Conservation (phyloP, 805 yeast species). For the Pichia pseudocactophila region DNA sequence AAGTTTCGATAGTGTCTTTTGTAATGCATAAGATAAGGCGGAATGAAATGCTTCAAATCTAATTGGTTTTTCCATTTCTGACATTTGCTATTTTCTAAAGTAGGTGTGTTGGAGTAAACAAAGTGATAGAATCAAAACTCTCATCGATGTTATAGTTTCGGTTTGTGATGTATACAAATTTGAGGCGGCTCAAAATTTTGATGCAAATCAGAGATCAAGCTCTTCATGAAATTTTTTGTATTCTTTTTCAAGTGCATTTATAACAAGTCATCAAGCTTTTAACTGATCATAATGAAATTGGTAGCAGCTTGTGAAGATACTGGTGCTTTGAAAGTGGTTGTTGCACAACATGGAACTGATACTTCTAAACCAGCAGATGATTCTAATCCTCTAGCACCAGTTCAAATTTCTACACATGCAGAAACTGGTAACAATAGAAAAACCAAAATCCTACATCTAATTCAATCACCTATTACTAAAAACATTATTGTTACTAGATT, state of each 20-base stretch:
- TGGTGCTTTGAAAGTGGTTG: conserved; percentile 56
- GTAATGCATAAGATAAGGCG: conserved; percentile 29
- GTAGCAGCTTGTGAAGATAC: conserved; percentile 58
- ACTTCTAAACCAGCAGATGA: conserved; percentile 48
- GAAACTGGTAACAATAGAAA: conserved; percentile 20
- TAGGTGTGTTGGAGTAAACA: too few species aligned
- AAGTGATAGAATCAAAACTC: too few species aligned
- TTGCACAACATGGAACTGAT: conserved; percentile 63
- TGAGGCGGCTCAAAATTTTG: neutral
- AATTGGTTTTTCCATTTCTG: conserved; percentile 9
- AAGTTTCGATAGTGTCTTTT: conserved; percentile 37
- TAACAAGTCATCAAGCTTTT: too few species aligned
- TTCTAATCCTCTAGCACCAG: conserved; percentile 39
- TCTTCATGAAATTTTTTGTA: too few species aligned
- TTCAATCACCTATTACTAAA: conserved; percentile 19
- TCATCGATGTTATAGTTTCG: too few species aligned
- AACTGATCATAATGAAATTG: conserved; percentile 39
- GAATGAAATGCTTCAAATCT: conserved; percentile 27
- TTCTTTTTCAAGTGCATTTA: too few species aligned
- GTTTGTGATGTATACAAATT: too few species aligned
- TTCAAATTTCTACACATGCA: conserved; percentile 31
- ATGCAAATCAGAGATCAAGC: neutral
- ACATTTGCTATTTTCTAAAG: too few species aligned
- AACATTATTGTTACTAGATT: conserved; percentile 35
- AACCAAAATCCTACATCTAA: conserved; percentile 29